Evolutionary conservation across 2,329 filamentous ascomycete genomes (phyloP).

Genomic region (Alternaria sp.): DNA sequence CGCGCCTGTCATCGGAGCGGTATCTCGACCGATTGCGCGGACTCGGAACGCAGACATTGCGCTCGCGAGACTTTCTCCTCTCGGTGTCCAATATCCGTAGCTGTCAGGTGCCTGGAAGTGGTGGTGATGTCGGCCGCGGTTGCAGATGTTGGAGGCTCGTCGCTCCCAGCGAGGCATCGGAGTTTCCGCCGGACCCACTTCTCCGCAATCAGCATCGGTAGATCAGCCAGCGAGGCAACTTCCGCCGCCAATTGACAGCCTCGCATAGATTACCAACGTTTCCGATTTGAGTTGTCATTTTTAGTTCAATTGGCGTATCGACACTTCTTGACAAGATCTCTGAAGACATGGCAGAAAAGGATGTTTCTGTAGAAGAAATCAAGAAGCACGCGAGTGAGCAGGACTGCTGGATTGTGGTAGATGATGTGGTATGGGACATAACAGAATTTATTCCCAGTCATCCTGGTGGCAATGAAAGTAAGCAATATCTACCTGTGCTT

Average conservation of each 20-base stretch:
- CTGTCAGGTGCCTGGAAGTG: background rate
- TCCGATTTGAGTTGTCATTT: fast-evolving
- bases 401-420: constrained; percentile 69
- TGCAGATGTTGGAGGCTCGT: background rate
- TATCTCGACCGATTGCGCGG: background rate
- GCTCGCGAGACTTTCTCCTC: background rate
- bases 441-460: constrained; percentile 67
- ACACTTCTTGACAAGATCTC: background rate
- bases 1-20: background rate
- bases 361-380: background rate
- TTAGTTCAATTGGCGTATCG: background rate
- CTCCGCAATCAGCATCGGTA: constrained; percentile 10
- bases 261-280: background rate
- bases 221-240: constrained; percentile 6
- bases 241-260: constrained; percentile 5
- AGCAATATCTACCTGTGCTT: background rate
- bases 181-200: constrained; percentile 15
- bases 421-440: constrained; percentile 71
- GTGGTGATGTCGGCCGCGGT: background rate
- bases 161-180: constrained; percentile 7
- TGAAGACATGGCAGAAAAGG: background rate
- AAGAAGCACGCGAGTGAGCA: constrained; percentile 10
- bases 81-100: background rate
- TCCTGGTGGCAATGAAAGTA: constrained; percentile 60
- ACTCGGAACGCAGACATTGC: background rate